phyloP scores from a whole-genome alignment of 2,329 filamentous ascomycete species.

The Fusarium sp. region DNA sequence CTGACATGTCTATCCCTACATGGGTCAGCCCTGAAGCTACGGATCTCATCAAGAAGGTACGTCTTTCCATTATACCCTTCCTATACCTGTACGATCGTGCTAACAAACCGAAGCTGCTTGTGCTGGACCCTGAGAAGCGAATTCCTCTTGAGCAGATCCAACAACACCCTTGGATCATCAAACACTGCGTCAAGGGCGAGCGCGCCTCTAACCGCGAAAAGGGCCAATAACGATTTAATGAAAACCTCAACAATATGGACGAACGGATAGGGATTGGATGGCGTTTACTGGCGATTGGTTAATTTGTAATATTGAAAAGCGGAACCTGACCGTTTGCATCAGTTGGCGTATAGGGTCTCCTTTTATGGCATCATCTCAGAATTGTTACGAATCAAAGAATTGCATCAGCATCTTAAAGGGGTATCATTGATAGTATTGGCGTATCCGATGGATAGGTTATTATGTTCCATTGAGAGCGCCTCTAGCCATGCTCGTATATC shows the following conservation, averaged over 20 bases:
- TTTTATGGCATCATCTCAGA: slow-evolving; percentile 35
- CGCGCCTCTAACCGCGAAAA: slow-evolving; percentile 64
- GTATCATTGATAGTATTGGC: slow-evolving; percentile 46
- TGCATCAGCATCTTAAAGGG: slow-evolving; percentile 30
- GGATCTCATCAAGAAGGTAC: slow-evolving; percentile 90
- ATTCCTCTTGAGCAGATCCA: slow-evolving; percentile 91
- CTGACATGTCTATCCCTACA: slow-evolving; percentile 90
- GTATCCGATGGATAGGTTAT: slow-evolving; percentile 31
- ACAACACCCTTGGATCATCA: slow-evolving; percentile 94
- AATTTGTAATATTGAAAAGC: slow-evolving; percentile 24
- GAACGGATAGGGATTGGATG: slow-evolving; percentile 29
- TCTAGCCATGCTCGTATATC: slow-evolving; percentile 31
- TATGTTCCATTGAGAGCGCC: slow-evolving; percentile 23
- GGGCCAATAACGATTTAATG: slow-evolving; percentile 43
- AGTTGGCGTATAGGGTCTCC: slow-evolving; percentile 47
- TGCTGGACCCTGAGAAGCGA: slow-evolving; percentile 92
- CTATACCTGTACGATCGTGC: neutral
- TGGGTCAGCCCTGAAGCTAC: slow-evolving; percentile 92
- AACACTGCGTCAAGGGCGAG: slow-evolving; percentile 83
- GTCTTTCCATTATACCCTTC: slow-evolving; percentile 39
- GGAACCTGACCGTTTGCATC: slow-evolving; percentile 47
- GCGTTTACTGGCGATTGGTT: slow-evolving; percentile 40
- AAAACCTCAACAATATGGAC: slow-evolving; percentile 24
- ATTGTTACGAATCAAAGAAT: slow-evolving; percentile 27
- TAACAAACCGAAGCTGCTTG: slow-evolving; percentile 73